A percentile compares a stretch with the other conserved stretches of the same genome.
These are phyloP conservation scores for Termitomyces sp. DNA, from an alignment of 768 basidiomycete species.

Conservation along the genomic window DNA sequence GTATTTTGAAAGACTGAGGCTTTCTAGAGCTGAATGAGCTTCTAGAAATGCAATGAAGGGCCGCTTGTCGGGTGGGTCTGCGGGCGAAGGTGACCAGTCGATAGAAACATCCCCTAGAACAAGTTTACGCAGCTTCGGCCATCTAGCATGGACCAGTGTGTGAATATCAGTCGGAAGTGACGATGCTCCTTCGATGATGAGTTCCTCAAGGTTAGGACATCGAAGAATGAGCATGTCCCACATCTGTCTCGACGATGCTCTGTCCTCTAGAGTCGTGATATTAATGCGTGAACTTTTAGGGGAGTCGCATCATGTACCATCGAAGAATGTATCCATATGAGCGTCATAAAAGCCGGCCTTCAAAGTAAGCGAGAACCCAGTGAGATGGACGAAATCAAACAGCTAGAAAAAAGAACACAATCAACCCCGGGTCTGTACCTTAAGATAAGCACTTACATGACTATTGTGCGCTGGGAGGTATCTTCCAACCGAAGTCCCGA, in stretches of 20 bases:
- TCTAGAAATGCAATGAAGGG: slow-evolving; percentile 70
- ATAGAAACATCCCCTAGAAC: slow-evolving; percentile 64
- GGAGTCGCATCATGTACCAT: slow-evolving; percentile 38
- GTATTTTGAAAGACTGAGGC: slow-evolving; percentile 47
- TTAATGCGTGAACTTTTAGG: not conserved
- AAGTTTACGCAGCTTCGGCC: slow-evolving; percentile 62
- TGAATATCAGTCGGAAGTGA: slow-evolving; percentile 53
- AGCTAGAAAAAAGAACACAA: slow-evolving; percentile 39
- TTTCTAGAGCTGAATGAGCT: slow-evolving; percentile 51
- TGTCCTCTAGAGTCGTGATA: slow-evolving; percentile 35
- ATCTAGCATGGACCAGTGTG: slow-evolving; percentile 54
- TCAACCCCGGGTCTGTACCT: slow-evolving; percentile 3
- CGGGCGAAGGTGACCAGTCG: slow-evolving; percentile 42
- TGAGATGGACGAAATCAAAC: slow-evolving; percentile 63
- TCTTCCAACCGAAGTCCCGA: slow-evolving; percentile 61
- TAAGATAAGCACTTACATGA: slow-evolving; percentile 43
- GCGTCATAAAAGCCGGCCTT: slow-evolving; percentile 62
- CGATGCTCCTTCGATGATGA: slow-evolving; percentile 53
- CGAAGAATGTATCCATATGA: slow-evolving; percentile 49
- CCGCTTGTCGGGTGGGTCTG: slow-evolving; percentile 40
- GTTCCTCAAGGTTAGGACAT: slow-evolving; percentile 64
- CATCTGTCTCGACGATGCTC: slow-evolving; percentile 46
- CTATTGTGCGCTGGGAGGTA: slow-evolving; percentile 55
- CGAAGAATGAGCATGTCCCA: slow-evolving; percentile 70
- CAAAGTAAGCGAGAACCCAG: slow-evolving; percentile 58